Evolutionary conservation across 1,139 yeast species (phyloP).

Genomic region (Magnusiomyces tetraspermus): DNA sequence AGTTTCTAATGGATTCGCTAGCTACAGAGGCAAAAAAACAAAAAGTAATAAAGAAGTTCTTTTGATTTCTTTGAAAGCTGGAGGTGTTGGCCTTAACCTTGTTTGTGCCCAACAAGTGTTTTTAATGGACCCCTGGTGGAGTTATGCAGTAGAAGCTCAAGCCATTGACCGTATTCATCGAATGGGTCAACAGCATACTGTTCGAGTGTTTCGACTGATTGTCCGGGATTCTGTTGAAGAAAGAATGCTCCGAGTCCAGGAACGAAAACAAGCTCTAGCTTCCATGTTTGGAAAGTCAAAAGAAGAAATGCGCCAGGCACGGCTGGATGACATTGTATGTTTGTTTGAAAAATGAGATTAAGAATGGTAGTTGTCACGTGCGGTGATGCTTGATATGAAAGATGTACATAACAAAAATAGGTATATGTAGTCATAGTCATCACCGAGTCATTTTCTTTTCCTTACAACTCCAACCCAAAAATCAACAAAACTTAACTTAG

Average conservation of each 20-base stretch:
- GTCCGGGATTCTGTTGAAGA: slow-evolving; percentile 83
- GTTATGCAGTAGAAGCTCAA: slow-evolving; percentile 86
- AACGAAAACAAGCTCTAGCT: slow-evolving; percentile 74
- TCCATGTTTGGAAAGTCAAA: slow-evolving; percentile 77
- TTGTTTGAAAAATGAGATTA: background rate
- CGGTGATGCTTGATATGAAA: too few relatives aligned
- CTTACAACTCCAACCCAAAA: background rate
- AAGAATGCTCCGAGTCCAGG: slow-evolving; percentile 81
- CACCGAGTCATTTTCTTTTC: background rate
- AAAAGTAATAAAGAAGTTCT: slow-evolving; percentile 34
- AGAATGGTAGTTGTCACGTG: too few relatives aligned
- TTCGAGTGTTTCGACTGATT: slow-evolving; percentile 70
- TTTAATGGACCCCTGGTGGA: slow-evolving; percentile 99
- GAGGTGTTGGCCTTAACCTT: slow-evolving; percentile 89
- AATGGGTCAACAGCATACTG: slow-evolving; percentile 72
- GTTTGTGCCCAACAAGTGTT: slow-evolving; percentile 81
- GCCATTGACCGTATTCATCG: slow-evolving; percentile 92
- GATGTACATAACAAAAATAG: too few relatives aligned
- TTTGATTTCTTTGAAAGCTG: slow-evolving; percentile 76
- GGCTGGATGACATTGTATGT: slow-evolving; percentile 63
- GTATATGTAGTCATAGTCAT: too few relatives aligned
- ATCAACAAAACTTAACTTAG: background rate
- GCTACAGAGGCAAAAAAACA: background rate
- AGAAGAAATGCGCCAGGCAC: slow-evolving; percentile 58
- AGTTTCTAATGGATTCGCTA: background rate